Evolutionary conservation across 495 filamentous ascomycete genomes (phyloP), one percentile per base, ranked within the genome.

Genomic region (Talaromyces proteolyticus): DNA sequence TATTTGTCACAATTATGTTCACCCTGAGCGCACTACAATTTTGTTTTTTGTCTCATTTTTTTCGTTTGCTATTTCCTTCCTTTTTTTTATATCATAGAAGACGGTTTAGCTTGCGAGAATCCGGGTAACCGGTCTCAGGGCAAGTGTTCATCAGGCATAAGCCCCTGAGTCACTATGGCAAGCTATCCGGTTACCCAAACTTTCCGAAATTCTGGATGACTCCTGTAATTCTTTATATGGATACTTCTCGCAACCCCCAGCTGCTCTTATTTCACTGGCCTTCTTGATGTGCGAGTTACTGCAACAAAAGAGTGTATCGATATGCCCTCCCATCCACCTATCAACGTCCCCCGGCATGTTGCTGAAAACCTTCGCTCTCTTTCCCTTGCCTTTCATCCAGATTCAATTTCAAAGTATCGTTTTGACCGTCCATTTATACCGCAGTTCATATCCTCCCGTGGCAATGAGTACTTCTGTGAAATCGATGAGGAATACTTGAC

Each of bases 381-480:
- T 41, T 49, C 47, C 25, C 47, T 49, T 8, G 47, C 47, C 14
- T 49, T 49, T 26, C 47, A 36, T 26, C 36, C 47, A 10, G 12
- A n/a, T 49, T 29, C 39, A 41, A 20, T 22, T 3, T n/a, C 18
- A 10, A 39, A 41, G 10, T 24, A 39, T 49, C 23, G 24, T 36
- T 41, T 40, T 49, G 6, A 22, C 25, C 47, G 47, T 49, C 36
- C 47, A 7, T 49, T 49, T 25, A 21, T 39, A 20, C 42, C 37
- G 23, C 63, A 95, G 93, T 99, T 99, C 73, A 95, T 96, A 53
- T 95, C 91, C 1, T 95, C 91, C 4, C 82, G 93, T 17, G 93
- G 93, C 52, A 96, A 99, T 70, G 93, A 99, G 64, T 99, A 99
- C 69, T 99, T 96, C 57, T 99, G 93, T 77, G 93, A 99, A 59